Evolutionary conservation across 495 filamentous ascomycete genomes (phyloP).

Genomic region (Tuber brumale): DNA sequence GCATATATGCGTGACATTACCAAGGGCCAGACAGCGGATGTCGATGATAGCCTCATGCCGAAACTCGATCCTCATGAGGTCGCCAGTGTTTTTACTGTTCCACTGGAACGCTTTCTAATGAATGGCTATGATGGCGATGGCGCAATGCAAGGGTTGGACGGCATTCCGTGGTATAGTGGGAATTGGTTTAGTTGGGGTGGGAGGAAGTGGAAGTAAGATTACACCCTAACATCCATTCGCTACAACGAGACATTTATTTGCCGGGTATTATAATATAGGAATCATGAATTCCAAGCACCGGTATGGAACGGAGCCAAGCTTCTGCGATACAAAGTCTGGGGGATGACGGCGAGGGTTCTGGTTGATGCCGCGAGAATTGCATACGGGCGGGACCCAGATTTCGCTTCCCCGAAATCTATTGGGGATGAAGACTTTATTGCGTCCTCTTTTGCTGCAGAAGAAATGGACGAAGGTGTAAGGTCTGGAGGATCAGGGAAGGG

Average conservation of each 20-base stretch:
- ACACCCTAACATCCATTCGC: background rate
- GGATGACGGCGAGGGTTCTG: conserved; percentile 83
- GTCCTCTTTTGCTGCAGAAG: conserved; percentile 54
- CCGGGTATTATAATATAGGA: conserved; percentile 41
- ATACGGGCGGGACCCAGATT: conserved; percentile 72
- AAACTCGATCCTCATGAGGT: conserved; percentile 77
- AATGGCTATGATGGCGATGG: conserved; percentile 20
- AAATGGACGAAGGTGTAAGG: conserved; percentile 46
- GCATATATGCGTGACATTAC: conserved; percentile 53
- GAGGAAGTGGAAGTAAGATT: conserved; percentile 49
- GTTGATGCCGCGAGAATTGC: conserved; percentile 80
- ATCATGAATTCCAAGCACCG: conserved; percentile 88
- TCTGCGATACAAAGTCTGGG: conserved; percentile 71
- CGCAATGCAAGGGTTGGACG: conserved; percentile 47
- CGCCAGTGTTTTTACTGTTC: conserved; percentile 81
- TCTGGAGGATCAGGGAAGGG: background rate
- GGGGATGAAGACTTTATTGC: conserved; percentile 75
- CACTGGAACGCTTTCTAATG: conserved; percentile 61
- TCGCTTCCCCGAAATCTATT: conserved; percentile 58
- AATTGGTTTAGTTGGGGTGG: conserved; percentile 62
- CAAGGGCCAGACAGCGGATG: conserved; percentile 46
- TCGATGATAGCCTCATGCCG: conserved; percentile 68
- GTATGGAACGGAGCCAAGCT: conserved; percentile 49
- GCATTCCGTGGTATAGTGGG: conserved; percentile 56
- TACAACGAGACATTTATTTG: background rate